Evolutionary conservation across 352 stramenopile species (phyloP), one percentile per base, ranked within the genome.

Genomic region (Globisporangium irregulare): DNA sequence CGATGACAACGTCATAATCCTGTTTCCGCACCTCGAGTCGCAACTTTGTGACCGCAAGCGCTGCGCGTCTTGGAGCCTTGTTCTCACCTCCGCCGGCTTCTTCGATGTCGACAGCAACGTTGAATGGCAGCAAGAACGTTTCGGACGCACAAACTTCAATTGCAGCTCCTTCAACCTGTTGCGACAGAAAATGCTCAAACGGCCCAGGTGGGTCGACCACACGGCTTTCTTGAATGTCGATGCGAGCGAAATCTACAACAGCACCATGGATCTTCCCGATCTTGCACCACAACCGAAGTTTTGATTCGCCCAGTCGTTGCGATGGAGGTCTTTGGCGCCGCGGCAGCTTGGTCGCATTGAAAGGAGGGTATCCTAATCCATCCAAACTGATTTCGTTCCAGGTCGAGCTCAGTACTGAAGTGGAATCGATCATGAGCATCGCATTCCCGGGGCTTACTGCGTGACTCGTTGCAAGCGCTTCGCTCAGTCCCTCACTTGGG

Each of bases 351-450:
- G 81, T 78, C n/a, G 80, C 74, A 70, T 92, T 92, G 56, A 94
- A 94, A 43, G 84, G 84, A 66, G 86, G 85, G 50, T 92, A 93
- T 27, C 82, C 79, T 18, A 94, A 74, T 53, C 86, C 81, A 64
- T 93, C 82, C 24, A 94, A 27, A n/a, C 64, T 79, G 46, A 92
- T 86, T 2, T 90, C 77, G 63, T 68, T 80, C 72, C 77, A 82
- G 20, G 64, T 65, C 1, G 82, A 67, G 64, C 76, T 86, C 54
- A 70, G 66, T 0, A 89, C 55, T 1, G 76, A 81, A 22, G 79
- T 67, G 1, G 77, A 79, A 69, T 92, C 81, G 22, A 92, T 46
- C 2, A 87, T 76, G 10, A 93, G 12, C n/a, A 74, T 72, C 20
- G 76, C 59, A 51, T 79, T 80, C 32, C 67, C 70, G 64, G 51